phyloP scores from a whole-genome alignment of 2,329 filamentous ascomycete species.

The Talaromyces sp. region DNA sequence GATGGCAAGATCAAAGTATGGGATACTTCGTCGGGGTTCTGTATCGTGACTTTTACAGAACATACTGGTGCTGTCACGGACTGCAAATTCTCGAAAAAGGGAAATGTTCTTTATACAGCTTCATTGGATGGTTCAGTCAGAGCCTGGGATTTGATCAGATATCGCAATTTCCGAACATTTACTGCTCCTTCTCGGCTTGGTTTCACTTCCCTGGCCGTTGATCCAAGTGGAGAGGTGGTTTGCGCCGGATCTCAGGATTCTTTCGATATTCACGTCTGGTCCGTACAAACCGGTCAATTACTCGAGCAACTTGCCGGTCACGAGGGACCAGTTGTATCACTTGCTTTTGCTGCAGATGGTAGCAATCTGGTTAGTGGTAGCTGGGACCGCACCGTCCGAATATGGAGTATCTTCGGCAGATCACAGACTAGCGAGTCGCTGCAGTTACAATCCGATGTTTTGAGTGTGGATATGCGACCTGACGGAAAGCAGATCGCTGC shows the following conservation, averaged over 20 bases:
- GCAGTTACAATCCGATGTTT: conserved; percentile 85
- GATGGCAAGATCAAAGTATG: conserved; percentile 99
- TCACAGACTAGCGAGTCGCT: conserved; percentile 94
- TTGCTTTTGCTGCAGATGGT: conserved; percentile 87
- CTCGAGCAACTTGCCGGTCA: conserved; percentile 89
- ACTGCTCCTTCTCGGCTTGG: conserved; percentile 88
- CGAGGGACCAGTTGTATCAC: conserved; percentile 84
- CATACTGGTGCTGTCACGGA: conserved; percentile 90
- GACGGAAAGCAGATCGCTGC: conserved; percentile 90
- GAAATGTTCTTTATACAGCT: conserved; percentile 92
- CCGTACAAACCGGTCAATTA: conserved; percentile 93
- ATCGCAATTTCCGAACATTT: conserved; percentile 96
- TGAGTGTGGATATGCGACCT: conserved; percentile 81
- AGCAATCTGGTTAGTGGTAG: conserved; percentile 82
- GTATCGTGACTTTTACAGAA: conserved; percentile 96
- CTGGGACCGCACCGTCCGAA: conserved; percentile 92
- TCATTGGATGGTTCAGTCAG: conserved; percentile 91
- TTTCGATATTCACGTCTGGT: conserved; percentile 98
- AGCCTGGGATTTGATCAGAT: conserved; percentile 94
- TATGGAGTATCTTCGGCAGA: conserved; percentile 93
- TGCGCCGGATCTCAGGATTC: conserved; percentile 94
- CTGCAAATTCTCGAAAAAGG: conserved; percentile 91
- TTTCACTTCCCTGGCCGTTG: conserved; percentile 93
- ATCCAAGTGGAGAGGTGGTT: conserved; percentile 93
- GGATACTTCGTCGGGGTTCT: conserved; percentile 96